phyloP scores from a whole-genome alignment of 2,329 filamentous ascomycete genomes.

The Cladophialophora carrionii region DNA sequence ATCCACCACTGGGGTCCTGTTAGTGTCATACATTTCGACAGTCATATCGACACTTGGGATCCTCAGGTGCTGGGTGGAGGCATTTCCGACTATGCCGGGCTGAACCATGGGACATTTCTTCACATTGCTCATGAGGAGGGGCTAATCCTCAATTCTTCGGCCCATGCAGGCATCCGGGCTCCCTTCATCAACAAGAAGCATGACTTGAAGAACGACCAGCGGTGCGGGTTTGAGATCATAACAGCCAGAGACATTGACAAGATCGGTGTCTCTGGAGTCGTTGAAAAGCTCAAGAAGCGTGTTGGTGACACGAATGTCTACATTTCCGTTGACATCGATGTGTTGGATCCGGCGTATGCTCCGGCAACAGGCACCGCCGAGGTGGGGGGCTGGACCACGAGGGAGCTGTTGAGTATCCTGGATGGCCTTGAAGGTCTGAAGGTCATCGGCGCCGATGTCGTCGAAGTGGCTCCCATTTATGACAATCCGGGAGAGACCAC shows the following conservation, averaged over 20 bases:
- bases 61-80: conserved; percentile 58
- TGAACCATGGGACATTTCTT: conserved; percentile 62
- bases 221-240: conserved; percentile 59
- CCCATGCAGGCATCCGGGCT: conserved; percentile 61
- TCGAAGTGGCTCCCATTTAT: conserved; percentile 61
- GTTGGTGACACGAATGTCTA: conserved; percentile 56
- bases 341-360: conserved; percentile 60
- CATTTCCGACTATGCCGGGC: conserved; percentile 57
- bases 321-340: conserved; percentile 61
- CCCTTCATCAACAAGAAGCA: conserved; percentile 55
- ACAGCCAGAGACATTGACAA: conserved; percentile 58
- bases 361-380: conserved; percentile 60
- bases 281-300: conserved; percentile 53
- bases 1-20: conserved; percentile 56
- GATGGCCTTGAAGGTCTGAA: conserved; percentile 57
- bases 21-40: conserved; percentile 63
- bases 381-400: conserved; percentile 59
- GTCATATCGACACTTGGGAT: conserved; percentile 60
- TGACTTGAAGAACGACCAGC: conserved; percentile 57
- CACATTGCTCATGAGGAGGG: conserved; percentile 63
- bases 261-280: conserved; percentile 53
- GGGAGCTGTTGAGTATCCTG: conserved; percentile 58
- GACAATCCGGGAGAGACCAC: conserved; percentile 60
- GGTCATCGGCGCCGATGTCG: conserved; percentile 59
- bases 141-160: conserved; percentile 57